These are phyloP conservation scores for Hygrophorus pudorinus DNA, from an alignment of 768 basidiomycete genomes.

Conservation along the genomic window DNA sequence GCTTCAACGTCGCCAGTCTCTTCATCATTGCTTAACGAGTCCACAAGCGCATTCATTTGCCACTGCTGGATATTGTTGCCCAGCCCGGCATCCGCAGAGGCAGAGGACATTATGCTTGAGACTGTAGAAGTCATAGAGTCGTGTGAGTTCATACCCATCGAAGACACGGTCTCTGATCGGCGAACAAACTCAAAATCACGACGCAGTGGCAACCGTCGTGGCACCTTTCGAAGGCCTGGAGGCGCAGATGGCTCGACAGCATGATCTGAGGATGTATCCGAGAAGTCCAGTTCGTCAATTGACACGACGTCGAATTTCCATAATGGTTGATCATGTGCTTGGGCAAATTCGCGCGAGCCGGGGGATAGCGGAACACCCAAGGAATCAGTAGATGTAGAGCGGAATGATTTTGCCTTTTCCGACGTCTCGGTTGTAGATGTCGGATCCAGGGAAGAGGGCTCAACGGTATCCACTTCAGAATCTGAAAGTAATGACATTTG, in stretches of 20 bases:
- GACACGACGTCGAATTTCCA: slow-evolving; percentile 68
- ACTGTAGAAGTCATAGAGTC: slow-evolving; percentile 46
- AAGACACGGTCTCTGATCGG: slow-evolving; percentile 66
- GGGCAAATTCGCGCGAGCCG: slow-evolving; percentile 28
- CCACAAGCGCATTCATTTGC: slow-evolving; percentile 74
- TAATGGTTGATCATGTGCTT: slow-evolving; percentile 22
- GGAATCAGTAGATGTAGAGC: slow-evolving; percentile 33
- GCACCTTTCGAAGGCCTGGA: slow-evolving; percentile 41
- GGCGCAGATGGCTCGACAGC: slow-evolving; percentile 29
- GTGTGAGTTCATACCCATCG: slow-evolving; percentile 62
- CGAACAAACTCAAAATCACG: slow-evolving; percentile 76
- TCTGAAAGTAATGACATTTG: not conserved
- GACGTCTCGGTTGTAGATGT: too few relatives aligned
- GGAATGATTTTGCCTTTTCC: not conserved
- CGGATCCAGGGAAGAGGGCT: too few relatives aligned
- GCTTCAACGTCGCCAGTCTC: slow-evolving; percentile 76
- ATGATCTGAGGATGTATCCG: slow-evolving; percentile 59
- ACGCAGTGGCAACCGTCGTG: slow-evolving; percentile 53
- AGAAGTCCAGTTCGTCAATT: slow-evolving; percentile 73
- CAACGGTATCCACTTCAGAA: not conserved
- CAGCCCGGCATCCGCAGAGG: slow-evolving; percentile 26
- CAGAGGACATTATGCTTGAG: slow-evolving; percentile 29
- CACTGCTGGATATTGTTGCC: slow-evolving; percentile 58
- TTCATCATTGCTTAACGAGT: slow-evolving; percentile 64
- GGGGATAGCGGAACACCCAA: slow-evolving; percentile 33